Evolutionary conservation across 2,329 filamentous ascomycete genomes (phyloP).

Genomic region (Xylariomycetidae sp.): DNA sequence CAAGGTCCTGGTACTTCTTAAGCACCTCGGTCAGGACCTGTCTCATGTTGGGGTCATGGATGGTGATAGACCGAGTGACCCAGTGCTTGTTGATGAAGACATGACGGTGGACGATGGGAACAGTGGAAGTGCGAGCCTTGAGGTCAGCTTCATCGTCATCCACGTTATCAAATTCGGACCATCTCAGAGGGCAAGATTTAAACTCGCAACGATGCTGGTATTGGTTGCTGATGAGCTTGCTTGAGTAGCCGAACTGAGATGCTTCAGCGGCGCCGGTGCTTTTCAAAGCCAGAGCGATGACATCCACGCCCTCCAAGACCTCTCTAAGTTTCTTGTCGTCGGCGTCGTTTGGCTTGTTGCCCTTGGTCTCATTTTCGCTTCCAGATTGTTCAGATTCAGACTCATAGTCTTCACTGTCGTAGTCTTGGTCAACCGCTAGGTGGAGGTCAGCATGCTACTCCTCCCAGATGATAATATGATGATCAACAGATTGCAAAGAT

Average conservation of each 20-base stretch:
- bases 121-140: constrained; percentile 10
- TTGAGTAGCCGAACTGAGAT: neutral
- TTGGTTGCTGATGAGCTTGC: constrained; percentile 15
- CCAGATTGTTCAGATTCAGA: too few species aligned
- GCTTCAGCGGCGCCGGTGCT: neutral
- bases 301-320: neutral
- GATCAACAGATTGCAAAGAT: too few species aligned
- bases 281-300: neutral
- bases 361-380: too few species aligned
- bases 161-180: constrained; percentile 24
- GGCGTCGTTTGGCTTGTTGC: too few species aligned
- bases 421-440: too few species aligned
- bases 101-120: constrained; percentile 30
- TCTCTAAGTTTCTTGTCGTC: too few species aligned
- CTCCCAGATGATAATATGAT: too few species aligned
- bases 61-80: constrained; percentile 26
- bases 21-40: constrained; percentile 24
- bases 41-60: constrained; percentile 28
- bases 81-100: constrained; percentile 22
- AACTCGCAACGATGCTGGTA: constrained; percentile 18
- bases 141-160: constrained; percentile 24
- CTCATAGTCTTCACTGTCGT: too few species aligned
- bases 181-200: constrained; percentile 21
- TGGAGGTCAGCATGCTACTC: too few species aligned
- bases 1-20: constrained; percentile 29